Evolutionary conservation across 2,329 filamentous ascomycete species (phyloP).

Genomic region (Alternaria arborescens): DNA sequence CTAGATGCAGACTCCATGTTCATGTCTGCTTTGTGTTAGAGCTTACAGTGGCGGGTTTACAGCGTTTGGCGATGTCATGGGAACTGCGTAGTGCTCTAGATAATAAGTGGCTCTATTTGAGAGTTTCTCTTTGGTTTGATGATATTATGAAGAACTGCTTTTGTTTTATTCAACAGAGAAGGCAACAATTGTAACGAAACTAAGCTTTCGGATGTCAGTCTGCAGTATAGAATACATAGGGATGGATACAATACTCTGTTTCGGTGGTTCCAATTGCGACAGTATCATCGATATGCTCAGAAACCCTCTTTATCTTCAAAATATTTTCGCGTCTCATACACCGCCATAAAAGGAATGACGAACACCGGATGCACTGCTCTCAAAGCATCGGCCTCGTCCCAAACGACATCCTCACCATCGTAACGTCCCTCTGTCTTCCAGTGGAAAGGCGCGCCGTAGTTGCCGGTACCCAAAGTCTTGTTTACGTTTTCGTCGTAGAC

Average conservation of each 20-base stretch:
- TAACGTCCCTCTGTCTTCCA: slow-evolving; percentile 58
- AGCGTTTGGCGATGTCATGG: neutral
- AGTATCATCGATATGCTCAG: neutral
- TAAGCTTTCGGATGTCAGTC: neutral
- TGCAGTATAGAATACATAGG: neutral
- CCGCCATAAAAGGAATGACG: slow-evolving; percentile 77
- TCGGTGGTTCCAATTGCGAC: neutral
- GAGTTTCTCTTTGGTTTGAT: neutral
- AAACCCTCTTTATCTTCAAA: slow-evolving; percentile 65
- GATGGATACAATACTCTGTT: neutral
- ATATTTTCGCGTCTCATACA: slow-evolving; percentile 70
- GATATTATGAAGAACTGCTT: neutral
- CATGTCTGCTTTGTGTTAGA: neutral
- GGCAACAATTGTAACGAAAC: neutral
- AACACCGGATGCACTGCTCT: slow-evolving; percentile 82
- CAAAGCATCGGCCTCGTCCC: slow-evolving; percentile 75
- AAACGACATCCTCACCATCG: slow-evolving; percentile 62
- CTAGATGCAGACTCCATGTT: neutral
- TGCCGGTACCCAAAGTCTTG: slow-evolving; percentile 34
- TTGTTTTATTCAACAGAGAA: neutral
- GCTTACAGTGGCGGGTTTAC: neutral
- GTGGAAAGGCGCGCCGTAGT: slow-evolving; percentile 53
- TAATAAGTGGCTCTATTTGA: too few species aligned
- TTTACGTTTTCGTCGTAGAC: slow-evolving; percentile 54
- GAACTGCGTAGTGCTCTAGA: neutral